Base-by-base conservation (phyloP, 2,329 filamentous ascomycete genomes). In the Gnomoniopsis sp. region DNA sequence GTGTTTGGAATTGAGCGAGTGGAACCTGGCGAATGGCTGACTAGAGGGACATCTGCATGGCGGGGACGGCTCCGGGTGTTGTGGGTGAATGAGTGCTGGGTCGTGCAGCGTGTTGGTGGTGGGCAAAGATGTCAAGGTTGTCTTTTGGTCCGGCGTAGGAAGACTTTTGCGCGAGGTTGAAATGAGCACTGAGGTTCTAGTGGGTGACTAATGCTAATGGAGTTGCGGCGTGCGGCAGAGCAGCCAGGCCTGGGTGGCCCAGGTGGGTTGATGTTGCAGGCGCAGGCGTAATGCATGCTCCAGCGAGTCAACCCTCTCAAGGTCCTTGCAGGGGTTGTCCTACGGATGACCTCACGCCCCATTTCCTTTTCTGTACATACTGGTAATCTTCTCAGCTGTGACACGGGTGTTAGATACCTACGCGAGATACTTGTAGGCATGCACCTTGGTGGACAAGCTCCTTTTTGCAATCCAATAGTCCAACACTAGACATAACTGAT, bases 1-100 rank as follows among this genome's bases (percentile, higher is more conserved):
- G 38, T 6, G 38, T 15, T 15, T 41, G 38, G 41, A 49, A 56
- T 53, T 41, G 21, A 59, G 49, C 53, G 48, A 41, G 46, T 51
- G 54, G 36, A 48, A 55, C 43, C 53, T 26, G 47, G 26, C 26
- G 12, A 41, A 49, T 51, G 19, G 46, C 36, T 53, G 33, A 49
- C 46, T 46, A 59, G 41, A 43, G 30, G 38, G 56, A 41, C 52
- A 59, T 61, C 52, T 53, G 56, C 56, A 56, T 38, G 49, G 34
- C 30, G 49, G 53, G 15, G 41, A 44, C 41, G 19, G 41, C 17
- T 19, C 53, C 17, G 44, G 19, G 8, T 17, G 38, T 53, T 44
- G 11, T 10, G 50, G 17, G 41, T 30, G 26, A 30, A 30, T 43
- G 30, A 15, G 23, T 23, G 30, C 11, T 26, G 30, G 21, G 6